phyloP scores from a whole-genome alignment of 2,329 filamentous ascomycete species.

The Blastomyces silverae region DNA sequence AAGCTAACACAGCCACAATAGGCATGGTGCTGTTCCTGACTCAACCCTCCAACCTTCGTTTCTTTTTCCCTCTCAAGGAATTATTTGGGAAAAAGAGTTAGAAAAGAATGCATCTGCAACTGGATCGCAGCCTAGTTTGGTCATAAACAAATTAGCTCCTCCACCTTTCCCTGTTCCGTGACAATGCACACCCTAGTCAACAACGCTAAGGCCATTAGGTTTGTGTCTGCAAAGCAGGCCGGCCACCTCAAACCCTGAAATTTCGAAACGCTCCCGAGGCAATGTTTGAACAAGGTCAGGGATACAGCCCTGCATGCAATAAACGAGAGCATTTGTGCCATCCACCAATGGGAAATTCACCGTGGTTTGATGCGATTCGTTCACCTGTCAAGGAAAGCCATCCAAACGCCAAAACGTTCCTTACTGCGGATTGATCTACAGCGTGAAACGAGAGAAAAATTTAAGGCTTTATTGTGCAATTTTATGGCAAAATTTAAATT shows the following conservation, averaged over 20 bases:
- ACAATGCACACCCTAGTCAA: neutral
- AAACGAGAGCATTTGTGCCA: neutral
- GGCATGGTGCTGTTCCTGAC: neutral
- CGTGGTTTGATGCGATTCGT: neutral
- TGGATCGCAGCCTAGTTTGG: neutral
- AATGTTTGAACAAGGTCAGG: neutral
- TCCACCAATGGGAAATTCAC: neutral
- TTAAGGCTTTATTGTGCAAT: neutral
- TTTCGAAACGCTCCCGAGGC: neutral
- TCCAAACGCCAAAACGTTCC: neutral
- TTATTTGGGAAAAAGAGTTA: neutral
- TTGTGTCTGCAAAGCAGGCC: neutral
- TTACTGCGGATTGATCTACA: slow-evolving; percentile 7
- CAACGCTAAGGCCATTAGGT: neutral
- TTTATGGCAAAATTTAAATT: neutral
- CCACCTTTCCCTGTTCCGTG: neutral
- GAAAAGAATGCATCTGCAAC: neutral
- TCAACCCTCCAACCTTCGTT: neutral
- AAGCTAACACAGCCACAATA: slow-evolving; percentile 5
- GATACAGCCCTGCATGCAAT: neutral
- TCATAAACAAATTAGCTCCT: neutral
- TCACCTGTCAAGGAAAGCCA: neutral
- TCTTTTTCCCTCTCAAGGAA: neutral
- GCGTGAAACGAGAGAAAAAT: slow-evolving; percentile 7
- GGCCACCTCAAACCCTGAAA: neutral